These are phyloP conservation scores for Bocquillonia castaneifolia DNA, from an alignment of 441 rosid genomes.

Conservation along the genomic window DNA sequence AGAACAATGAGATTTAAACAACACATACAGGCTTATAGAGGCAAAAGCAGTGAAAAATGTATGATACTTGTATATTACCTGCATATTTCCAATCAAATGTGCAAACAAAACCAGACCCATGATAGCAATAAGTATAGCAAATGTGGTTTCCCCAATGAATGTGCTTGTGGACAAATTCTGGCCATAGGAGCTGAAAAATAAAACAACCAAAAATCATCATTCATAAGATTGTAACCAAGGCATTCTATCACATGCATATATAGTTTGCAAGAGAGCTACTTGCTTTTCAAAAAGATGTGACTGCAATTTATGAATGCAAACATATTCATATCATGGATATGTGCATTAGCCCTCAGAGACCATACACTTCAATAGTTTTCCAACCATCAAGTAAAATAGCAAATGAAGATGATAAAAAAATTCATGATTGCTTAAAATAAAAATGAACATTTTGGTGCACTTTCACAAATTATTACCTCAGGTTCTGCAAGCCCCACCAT, in stretches of 20 bases:
- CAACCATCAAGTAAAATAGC: not conserved
- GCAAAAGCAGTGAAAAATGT: not conserved
- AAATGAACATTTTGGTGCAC: not conserved
- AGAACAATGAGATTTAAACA: not conserved
- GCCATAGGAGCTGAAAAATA: slow-evolving; percentile 63
- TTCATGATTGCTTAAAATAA: not conserved
- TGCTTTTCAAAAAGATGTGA: too few relatives aligned
- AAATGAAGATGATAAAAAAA: not conserved
- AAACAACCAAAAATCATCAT: slow-evolving; percentile 8
- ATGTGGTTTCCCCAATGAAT: slow-evolving; percentile 71
- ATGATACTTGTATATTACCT: slow-evolving; percentile 38
- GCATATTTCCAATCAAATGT: slow-evolving; percentile 91
- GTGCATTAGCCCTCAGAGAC: not conserved
- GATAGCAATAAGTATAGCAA: slow-evolving; percentile 75
- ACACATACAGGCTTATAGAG: not conserved
- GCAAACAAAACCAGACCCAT: slow-evolving; percentile 85
- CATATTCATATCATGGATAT: not conserved
- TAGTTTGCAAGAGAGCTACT: too few relatives aligned
- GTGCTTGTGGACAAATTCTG: slow-evolving; percentile 60
- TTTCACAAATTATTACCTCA: slow-evolving; percentile 46
- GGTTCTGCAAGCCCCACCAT: slow-evolving; percentile 86
- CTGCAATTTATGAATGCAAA: not conserved
- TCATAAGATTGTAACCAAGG: not conserved
- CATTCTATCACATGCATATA: too few relatives aligned
- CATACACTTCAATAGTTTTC: not conserved